These are phyloP conservation scores for Gaertneriomyces sp. DNA, from an alignment of 192 early-diverging fungal species.

Conservation along the genomic window DNA sequence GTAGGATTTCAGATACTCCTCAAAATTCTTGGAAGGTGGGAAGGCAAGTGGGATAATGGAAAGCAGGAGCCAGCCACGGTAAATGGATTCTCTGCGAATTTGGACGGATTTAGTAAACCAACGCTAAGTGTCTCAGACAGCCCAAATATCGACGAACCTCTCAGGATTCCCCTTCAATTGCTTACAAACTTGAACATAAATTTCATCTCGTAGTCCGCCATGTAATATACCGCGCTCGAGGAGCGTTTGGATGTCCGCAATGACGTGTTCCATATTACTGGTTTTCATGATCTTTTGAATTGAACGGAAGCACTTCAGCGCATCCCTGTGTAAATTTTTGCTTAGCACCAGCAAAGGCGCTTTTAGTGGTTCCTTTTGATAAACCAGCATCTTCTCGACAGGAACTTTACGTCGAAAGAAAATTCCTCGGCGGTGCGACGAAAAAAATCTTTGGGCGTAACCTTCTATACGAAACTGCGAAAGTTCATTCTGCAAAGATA, in stretches of 20 bases:
- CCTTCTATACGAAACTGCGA: slow-evolving; percentile 77
- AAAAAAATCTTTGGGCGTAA: slow-evolving; percentile 89
- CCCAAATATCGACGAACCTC: slow-evolving; percentile 2
- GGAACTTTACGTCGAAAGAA: slow-evolving; percentile 83
- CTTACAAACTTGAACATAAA: slow-evolving; percentile 91
- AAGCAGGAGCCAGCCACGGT: slow-evolving; percentile 84
- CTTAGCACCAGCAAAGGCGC: slow-evolving; percentile 79
- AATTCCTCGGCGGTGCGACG: slow-evolving; percentile 80
- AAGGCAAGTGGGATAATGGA: slow-evolving; percentile 81
- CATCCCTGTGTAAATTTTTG: slow-evolving; percentile 81
- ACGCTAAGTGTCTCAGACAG: not conserved
- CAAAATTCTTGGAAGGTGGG: slow-evolving; percentile 84
- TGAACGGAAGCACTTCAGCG: slow-evolving; percentile 76
- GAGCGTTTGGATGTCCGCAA: slow-evolving; percentile 70
- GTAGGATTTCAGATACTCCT: slow-evolving; percentile 78
- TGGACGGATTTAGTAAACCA: not conserved
- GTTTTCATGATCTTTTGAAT: slow-evolving; percentile 81
- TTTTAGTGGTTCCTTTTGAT: slow-evolving; percentile 69
- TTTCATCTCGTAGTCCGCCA: slow-evolving; percentile 84
- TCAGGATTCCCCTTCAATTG: slow-evolving; percentile 36
- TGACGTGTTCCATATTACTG: slow-evolving; percentile 47
- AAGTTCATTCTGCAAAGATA: slow-evolving; percentile 62
- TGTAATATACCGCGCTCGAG: slow-evolving; percentile 72
- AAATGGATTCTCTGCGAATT: slow-evolving; percentile 52
- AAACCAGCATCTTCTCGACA: slow-evolving; percentile 82